Evolutionary conservation across 2,329 filamentous ascomycete species (phyloP), one percentile per base, ranked within the genome.

Genomic region (Pleurostoma richardsiae): DNA sequence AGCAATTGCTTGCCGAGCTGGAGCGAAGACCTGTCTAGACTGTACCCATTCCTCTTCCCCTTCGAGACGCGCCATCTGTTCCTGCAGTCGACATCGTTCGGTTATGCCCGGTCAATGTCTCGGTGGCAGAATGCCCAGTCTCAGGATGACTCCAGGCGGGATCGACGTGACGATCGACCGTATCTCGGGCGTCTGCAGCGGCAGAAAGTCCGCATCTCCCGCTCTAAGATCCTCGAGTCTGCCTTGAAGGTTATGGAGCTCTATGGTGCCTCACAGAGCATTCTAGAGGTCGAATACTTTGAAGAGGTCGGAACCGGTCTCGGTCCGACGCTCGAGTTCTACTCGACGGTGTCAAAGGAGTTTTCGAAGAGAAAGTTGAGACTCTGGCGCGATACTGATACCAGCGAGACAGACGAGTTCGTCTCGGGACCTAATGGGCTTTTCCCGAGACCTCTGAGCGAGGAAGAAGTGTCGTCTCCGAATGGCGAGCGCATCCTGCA

Each of bases 211-310:
- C 86, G 94, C 40, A 97, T 99, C 50, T 96, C 92, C 4, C 83
- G 94, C 40, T 83, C 82, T n/a, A 90, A 95, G 58, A 96, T 99
- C 41, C 76, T 99, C 6, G 94, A 99, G 63, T 97, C 94, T 10
- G 94, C 94, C 0, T 76, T 97, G 64, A 99, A 99, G 67, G 94
- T 99, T 30, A 97, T 99, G 92, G 92, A 99, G 57, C 79, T 97
- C 3, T 99, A 99, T 59, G 94, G 94, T 1, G 89, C 89, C n/a
- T 95, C 92, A 1, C 89, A 95, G 49, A 97, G 92, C 63, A 88
- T 97, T 29, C 72, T 99, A 1, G 94, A 99, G 61, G 92, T 99
- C 2, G 95, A 99, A 60, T 99, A 99, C 61, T 99, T 99, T 56
- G 94, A 97, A 59, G 94, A 99, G 68, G 94, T 99, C 27, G 94